Evolutionary conservation across 768 basidiomycete species (phyloP).

Genomic region (Phanerochaete sordida): DNA sequence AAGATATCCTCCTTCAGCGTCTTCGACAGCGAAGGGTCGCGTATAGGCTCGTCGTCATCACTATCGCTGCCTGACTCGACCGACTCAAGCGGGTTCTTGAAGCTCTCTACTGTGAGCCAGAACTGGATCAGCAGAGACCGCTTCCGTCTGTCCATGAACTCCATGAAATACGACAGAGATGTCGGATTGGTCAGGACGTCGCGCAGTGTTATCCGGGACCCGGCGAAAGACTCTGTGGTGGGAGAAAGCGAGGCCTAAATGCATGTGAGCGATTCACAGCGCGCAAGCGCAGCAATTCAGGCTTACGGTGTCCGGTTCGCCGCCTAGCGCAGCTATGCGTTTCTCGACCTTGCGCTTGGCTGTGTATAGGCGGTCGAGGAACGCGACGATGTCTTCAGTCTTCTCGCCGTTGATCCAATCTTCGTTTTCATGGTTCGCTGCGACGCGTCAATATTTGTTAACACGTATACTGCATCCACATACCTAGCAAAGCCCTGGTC

Average conservation of each 20-base stretch:
- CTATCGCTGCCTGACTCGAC: conserved; percentile 56
- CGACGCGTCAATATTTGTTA: neutral
- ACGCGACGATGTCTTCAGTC: conserved; percentile 82
- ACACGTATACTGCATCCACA: neutral
- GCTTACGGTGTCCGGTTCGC: conserved; percentile 60
- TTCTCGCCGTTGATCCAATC: conserved; percentile 87
- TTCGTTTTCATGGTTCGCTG: conserved; percentile 83
- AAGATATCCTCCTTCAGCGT: conserved; percentile 84
- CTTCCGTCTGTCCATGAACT: conserved; percentile 92
- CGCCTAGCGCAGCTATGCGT: conserved; percentile 77
- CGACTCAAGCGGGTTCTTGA: conserved; percentile 93
- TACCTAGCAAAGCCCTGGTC: conserved; percentile 72
- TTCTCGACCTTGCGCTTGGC: conserved; percentile 87
- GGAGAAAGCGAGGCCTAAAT: neutral
- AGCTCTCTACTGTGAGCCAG: conserved; percentile 96
- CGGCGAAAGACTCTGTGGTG: conserved; percentile 36
- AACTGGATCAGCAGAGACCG: conserved; percentile 89
- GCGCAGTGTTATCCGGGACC: conserved; percentile 58
- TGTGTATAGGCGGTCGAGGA: conserved; percentile 82
- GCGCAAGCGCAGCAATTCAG: neutral
- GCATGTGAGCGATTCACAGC: neutral
- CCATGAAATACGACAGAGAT: conserved; percentile 94
- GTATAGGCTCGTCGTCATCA: conserved; percentile 60
- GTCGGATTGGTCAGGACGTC: conserved; percentile 86
- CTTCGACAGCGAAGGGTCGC: conserved; percentile 49